These are phyloP conservation scores for Yamadazyma atlantica DNA, from an alignment of 1,139 yeast genomes.

Conservation along the genomic window DNA sequence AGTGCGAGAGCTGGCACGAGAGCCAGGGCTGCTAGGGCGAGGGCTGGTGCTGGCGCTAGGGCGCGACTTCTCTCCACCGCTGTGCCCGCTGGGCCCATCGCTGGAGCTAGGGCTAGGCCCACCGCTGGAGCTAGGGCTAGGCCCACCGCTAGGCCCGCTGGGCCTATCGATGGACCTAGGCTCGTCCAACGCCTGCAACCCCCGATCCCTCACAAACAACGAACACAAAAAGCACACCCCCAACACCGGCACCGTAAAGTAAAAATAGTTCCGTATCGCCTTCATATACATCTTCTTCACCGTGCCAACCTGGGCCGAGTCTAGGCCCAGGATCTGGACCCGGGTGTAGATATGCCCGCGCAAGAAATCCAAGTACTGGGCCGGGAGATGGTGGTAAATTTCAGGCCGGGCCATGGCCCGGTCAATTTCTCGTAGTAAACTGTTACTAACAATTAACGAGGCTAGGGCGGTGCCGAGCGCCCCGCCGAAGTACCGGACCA, in stretches of 20 bases:
- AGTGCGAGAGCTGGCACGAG: too few species aligned
- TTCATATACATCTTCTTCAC: slow-evolving; percentile 35
- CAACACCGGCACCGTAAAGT: slow-evolving; percentile 42
- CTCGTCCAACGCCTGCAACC: slow-evolving; percentile 34
- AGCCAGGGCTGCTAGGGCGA: too few species aligned
- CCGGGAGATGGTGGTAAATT: slow-evolving; percentile 13
- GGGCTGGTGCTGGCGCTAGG: too few species aligned
- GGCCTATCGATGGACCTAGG: too few species aligned
- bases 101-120: too few species aligned
- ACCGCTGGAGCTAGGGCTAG: too few species aligned
- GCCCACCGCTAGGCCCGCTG: too few species aligned
- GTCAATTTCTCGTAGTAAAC: slow-evolving; percentile 11
- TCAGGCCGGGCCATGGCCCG: slow-evolving; percentile 9
- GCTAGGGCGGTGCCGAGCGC: slow-evolving; percentile 36
- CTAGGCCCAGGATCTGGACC: slow-evolving; percentile 27
- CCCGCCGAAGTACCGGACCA: slow-evolving; percentile 55
- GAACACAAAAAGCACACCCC: slow-evolving; percentile 37
- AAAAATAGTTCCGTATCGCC: slow-evolving; percentile 39
- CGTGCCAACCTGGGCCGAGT: slow-evolving; percentile 21
- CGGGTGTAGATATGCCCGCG: slow-evolving; percentile 31
- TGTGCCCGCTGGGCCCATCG: too few species aligned
- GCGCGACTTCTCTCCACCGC: too few species aligned
- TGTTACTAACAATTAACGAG: slow-evolving; percentile 24
- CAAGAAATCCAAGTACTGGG: slow-evolving; percentile 20
- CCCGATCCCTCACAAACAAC: slow-evolving; percentile 36